Base-by-base conservation (phyloP, 768 basidiomycete species). In the Glaciozyma antarctica region DNA sequence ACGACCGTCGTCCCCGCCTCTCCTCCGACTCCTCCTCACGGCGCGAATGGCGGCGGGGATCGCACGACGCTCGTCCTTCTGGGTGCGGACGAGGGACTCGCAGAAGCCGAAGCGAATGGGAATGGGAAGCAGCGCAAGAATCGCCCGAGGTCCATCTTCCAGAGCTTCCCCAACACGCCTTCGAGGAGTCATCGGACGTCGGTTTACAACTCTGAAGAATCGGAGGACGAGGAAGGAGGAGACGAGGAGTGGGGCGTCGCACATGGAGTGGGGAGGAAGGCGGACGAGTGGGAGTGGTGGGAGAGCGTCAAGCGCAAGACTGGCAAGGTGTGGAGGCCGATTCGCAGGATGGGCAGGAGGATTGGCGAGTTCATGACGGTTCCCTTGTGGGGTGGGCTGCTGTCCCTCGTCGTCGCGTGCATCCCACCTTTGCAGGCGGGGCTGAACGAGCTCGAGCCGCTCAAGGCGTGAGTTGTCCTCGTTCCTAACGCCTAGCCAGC, bases 351-450 rank as follows among this genome's bases (percentile, higher is more conserved):
- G 32, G 53, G 48, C 2, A 51, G 10, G 19, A 32, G 38, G 41
- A 15, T 69, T 15, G 43, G 47, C 24, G 64, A 58, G 10, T 70
- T 70, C 45, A 89, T 95, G 86, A 93, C 92, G 0, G 87, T 86
- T 0, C 91, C 92, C 0, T 82, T 93, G 48, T 86, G 88, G 81
- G 73, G 71, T 16, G 73, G 71, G 1, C 56, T 74, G 0, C 57
- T 72, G 6, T 65, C 62, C 0, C 57, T 74, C 47, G 44, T 74
- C 6, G 72, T 74, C 30, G 72, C 90, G 1, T 83, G 87, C 73
- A 79, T 86, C 16, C 84, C 79, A 10, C 87, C 88, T 3, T 66
- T 93, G 8, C 91, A 98, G 75, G 82, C 84, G 58, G 74, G 81
- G 13, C 80, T 97, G 60, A 82, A 86, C 30, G 76, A 79, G 30